A percentile compares a stretch with the other conserved stretches of the same genome.
Evolutionary conservation across 495 filamentous ascomycete genomes (phyloP).

Genomic region (Hypoxylon crocopeplum): DNA sequence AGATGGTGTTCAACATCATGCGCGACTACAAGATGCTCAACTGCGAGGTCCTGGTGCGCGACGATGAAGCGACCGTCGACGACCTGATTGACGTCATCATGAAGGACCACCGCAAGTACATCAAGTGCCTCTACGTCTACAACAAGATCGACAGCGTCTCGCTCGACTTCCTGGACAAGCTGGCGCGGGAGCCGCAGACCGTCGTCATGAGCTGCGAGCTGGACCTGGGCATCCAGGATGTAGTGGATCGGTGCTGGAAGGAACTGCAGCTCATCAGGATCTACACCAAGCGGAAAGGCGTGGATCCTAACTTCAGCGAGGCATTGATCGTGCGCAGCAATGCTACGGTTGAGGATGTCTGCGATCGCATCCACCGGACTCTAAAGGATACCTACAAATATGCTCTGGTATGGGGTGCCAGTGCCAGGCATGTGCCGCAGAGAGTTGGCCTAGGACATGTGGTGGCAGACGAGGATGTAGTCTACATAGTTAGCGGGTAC

Average conservation of each 20-base stretch:
- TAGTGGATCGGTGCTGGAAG: slow-evolving; percentile 94
- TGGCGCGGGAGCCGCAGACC: slow-evolving; percentile 92
- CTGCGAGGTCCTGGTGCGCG: slow-evolving; percentile 92
- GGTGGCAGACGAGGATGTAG: slow-evolving; percentile 95
- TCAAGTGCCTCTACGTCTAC: slow-evolving; percentile 95
- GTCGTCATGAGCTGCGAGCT: slow-evolving; percentile 98
- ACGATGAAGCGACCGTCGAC: slow-evolving; percentile 95
- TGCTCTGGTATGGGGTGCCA: slow-evolving; percentile 96
- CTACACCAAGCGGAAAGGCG: slow-evolving; percentile 96
- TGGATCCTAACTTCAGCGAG: slow-evolving; percentile 89
- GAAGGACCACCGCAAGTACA: slow-evolving; percentile 98
- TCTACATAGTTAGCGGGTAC: slow-evolving; percentile 90
- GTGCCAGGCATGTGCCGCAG: slow-evolving; percentile 93
- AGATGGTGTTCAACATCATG: slow-evolving; percentile 95
- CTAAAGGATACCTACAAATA: slow-evolving; percentile 99
- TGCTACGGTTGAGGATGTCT: slow-evolving; percentile 94
- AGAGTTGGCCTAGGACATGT: slow-evolving; percentile 86
- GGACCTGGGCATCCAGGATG: slow-evolving; percentile 94
- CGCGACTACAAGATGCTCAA: slow-evolving; percentile 99
- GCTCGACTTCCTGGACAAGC: slow-evolving; percentile 87
- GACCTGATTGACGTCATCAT: slow-evolving; percentile 99
- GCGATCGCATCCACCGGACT: slow-evolving; percentile 91
- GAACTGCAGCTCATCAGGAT: slow-evolving; percentile 89
- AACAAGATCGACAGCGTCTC: slow-evolving; percentile 99
- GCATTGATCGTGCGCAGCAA: slow-evolving; percentile 90